phyloP scores from a whole-genome alignment of 2,329 filamentous ascomycete species.

The Colletotrichum gigasporum region DNA sequence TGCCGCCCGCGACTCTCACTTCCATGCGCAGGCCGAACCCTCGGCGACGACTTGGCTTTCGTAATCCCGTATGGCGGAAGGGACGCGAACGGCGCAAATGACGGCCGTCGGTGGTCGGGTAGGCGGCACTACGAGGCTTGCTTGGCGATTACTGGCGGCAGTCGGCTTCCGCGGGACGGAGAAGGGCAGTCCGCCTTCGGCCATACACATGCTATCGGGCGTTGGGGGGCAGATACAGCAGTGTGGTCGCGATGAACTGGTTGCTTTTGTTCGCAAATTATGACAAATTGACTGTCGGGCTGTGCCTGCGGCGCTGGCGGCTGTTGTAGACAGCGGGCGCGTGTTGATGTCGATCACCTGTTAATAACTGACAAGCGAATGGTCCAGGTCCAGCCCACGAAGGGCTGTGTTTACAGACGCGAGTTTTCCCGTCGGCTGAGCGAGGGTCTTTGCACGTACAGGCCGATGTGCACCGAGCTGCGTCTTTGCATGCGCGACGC shows the following conservation, averaged over 20 bases:
- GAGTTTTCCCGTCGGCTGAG: background rate
- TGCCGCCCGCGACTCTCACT: background rate
- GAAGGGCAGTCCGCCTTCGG: background rate
- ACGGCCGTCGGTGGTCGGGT: conserved; percentile 16
- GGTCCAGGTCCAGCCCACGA: background rate
- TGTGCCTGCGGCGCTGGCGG: background rate
- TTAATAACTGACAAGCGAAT: background rate
- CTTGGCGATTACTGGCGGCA: conserved; percentile 13
- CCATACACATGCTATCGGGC: background rate
- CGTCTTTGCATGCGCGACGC: background rate
- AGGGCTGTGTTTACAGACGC: background rate
- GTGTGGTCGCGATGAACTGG: background rate
- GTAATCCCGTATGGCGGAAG: conserved; percentile 12
- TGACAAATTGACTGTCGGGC: background rate
- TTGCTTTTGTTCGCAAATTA: background rate
- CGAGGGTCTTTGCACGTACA: background rate
- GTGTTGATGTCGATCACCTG: conserved; percentile 6
- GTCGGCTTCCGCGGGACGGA: conserved; percentile 17
- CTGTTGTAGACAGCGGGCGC: background rate
- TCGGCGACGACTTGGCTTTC: conserved; percentile 7
- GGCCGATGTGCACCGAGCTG: background rate
- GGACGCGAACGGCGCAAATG: background rate
- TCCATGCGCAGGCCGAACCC: background rate
- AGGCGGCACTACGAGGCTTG: conserved; percentile 5
- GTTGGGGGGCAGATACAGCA: background rate